Evolutionary conservation across 2,329 filamentous ascomycete species (phyloP), one percentile per base, ranked within the genome.

Genomic region (Exophiala mesophila): DNA sequence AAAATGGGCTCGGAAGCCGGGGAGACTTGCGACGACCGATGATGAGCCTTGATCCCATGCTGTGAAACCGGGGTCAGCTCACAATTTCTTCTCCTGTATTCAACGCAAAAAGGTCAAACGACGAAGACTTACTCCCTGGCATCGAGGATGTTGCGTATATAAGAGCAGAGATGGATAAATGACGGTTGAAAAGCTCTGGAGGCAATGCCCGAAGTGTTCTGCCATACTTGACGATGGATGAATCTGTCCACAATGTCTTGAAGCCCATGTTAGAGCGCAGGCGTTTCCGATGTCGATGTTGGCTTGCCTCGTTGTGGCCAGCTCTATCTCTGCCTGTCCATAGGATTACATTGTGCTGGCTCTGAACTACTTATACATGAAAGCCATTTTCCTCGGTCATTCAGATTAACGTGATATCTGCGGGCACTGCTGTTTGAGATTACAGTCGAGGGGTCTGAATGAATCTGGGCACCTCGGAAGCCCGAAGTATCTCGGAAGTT

Each of bases 1-100:
- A 31, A 67, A 67, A 10, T 59, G 52, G 10, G 61, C 20, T 42
- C 63, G 56, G 44, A 67, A 67, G n/a, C 63, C 55, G 3, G 59
- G 57, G 2, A 67, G 55, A 3, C 58, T 59, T 1, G 63, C 54
- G 1, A 67, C 47, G 2, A 57, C 50, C 2, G 63, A 48, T 5
- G 58, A 45, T 2, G 60, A 59, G 7, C 59, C 59, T 51, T 64
- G 60, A 34, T 63, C 59, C 60, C 58, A 65, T 23, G 56, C 61
- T 61, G 34, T 26, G 3, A 6, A 37, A 37, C 17, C 5, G n/a
- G 19, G 8, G 30, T 36, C 24, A 39, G 26, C 28, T n/a, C 17
- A 15, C n/a, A n/a, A n/a, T n/a, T n/a, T n/a, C n/a, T n/a, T n/a
- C n/a, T n/a, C 5, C 23, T 23, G 7, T 23, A 20, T 12, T 13